A percentile compares a stretch with the other conserved stretches of the same genome.
Evolutionary conservation across 305 asterid species (phyloP).

Genomic region (Euphrasia arctica): DNA sequence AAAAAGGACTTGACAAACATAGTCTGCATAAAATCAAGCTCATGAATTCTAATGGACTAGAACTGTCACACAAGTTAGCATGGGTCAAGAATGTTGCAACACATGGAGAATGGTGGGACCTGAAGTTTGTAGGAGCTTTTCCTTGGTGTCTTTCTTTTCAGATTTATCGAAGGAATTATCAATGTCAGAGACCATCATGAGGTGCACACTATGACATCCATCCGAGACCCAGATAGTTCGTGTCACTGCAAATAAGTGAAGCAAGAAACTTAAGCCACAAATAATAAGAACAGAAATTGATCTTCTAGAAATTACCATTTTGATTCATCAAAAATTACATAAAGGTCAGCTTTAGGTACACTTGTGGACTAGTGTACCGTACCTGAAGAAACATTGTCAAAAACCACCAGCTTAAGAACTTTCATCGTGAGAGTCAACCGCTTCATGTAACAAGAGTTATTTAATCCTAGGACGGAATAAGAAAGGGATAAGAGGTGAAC

Average conservation of each 20-base stretch:
- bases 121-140: constrained; percentile 44
- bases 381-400: constrained; percentile 58
- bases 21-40: constrained; percentile 13
- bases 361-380: constrained; percentile 27
- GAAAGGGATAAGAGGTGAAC: constrained; percentile 53
- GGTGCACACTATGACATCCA: constrained; percentile 67
- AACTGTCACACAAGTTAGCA: constrained; percentile 4
- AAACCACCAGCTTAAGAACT: constrained; percentile 57
- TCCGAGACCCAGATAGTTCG: constrained; percentile 77
- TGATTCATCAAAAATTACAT: constrained; percentile 19
- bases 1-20: constrained; percentile 7
- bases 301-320: constrained; percentile 1
- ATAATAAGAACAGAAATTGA: constrained; percentile 5
- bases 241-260: constrained; percentile 51
- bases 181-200: constrained; percentile 45
- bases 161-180: constrained; percentile 43
- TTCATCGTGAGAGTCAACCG: constrained; percentile 55
- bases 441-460: constrained; percentile 41
- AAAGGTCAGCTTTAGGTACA: constrained; percentile 10
- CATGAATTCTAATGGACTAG: constrained; percentile 8
- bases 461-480: constrained; percentile 46
- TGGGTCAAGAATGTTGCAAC: constrained; percentile 3
- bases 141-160: constrained; percentile 39
- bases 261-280: constrained; percentile 20
- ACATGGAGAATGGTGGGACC: constrained; percentile 35